Evolutionary conservation across 148 eudicot genomes (phyloP).

Genomic region (Persicaria maculosa): DNA sequence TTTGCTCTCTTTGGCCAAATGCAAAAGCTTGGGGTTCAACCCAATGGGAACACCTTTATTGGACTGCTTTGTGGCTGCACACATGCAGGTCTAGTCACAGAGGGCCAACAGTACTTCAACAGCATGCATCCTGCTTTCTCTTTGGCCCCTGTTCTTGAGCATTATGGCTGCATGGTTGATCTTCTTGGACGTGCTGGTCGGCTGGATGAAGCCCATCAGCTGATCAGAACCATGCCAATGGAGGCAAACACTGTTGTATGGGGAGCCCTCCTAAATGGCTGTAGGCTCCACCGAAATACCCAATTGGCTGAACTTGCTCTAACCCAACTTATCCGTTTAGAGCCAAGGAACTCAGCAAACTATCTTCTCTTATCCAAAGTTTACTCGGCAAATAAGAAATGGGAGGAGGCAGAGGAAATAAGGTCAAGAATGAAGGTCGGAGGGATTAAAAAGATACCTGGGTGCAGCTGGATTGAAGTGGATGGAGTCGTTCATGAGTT

Average conservation of each 20-base stretch:
- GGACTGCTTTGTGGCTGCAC: constrained; percentile 56
- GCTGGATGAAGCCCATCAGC: constrained; percentile 35
- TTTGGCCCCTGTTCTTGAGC: constrained; percentile 41
- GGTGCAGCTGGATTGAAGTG: constrained; percentile 54
- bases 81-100: constrained; percentile 50
- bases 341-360: constrained; percentile 52
- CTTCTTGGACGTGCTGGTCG: constrained; percentile 51
- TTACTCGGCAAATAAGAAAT: constrained; percentile 44
- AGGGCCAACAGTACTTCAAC: constrained; percentile 34
- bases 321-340: constrained; percentile 33
- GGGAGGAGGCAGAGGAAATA: constrained; percentile 37
- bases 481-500: constrained; percentile 53
- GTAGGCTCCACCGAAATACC: constrained; percentile 42
- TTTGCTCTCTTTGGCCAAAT: constrained; percentile 44
- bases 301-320: constrained; percentile 42
- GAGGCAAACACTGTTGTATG: constrained; percentile 47
- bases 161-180: constrained; percentile 64
- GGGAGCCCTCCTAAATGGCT: constrained; percentile 56
- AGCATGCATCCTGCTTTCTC: constrained; percentile 29
- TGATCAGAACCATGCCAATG: constrained; percentile 45
- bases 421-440: constrained; percentile 34
- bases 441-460: constrained; percentile 42
- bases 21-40: constrained; percentile 38
- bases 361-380: constrained; percentile 50
- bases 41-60: constrained; percentile 40